Evolutionary conservation across 768 basidiomycete species (phyloP).

Genomic region (Hygrophorus pudorinus): DNA sequence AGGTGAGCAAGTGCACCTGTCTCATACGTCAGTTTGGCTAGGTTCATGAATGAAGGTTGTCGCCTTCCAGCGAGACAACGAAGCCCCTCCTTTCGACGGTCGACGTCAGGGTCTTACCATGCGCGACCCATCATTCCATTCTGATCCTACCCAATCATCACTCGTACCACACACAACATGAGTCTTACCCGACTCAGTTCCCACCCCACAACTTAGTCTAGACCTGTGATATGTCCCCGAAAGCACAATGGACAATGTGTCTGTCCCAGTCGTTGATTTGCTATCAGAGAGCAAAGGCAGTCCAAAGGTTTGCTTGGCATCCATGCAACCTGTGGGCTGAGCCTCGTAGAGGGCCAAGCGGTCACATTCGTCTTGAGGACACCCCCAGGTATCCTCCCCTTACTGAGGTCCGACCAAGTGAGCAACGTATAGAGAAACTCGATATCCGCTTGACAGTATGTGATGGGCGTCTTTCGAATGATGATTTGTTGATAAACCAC

Average conservation of each 20-base stretch:
- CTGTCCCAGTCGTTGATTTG: conserved; percentile 44
- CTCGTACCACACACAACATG: no score
- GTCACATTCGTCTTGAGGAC: conserved; percentile 84
- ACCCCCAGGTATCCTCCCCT: conserved; percentile 27
- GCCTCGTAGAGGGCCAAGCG: conserved; percentile 73
- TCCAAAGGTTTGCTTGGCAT: conserved; percentile 66
- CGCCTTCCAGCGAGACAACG: conserved; percentile 27
- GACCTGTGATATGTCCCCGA: conserved; percentile 74
- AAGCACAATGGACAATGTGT: conserved; percentile 39
- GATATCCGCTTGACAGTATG: conserved; percentile 1
- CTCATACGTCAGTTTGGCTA: not conserved
- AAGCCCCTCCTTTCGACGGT: conserved; percentile 71
- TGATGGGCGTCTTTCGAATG: not conserved
- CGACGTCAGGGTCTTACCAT: conserved; percentile 45
- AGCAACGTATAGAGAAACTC: conserved; percentile 17
- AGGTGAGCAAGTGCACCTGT: not conserved
- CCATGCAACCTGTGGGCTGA: conserved; percentile 47
- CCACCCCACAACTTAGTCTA: conserved; percentile 44
- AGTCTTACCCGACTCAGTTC: conserved; percentile 23
- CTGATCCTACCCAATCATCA: no score
- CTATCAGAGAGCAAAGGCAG: conserved; percentile 48
- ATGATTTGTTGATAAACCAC: not conserved
- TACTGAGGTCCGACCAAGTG: not conserved
- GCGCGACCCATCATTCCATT: no score
- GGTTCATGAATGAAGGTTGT: conserved; percentile 83